Conservation (phyloP, 495 filamentous ascomycete species). For the Daldinia loculata region DNA sequence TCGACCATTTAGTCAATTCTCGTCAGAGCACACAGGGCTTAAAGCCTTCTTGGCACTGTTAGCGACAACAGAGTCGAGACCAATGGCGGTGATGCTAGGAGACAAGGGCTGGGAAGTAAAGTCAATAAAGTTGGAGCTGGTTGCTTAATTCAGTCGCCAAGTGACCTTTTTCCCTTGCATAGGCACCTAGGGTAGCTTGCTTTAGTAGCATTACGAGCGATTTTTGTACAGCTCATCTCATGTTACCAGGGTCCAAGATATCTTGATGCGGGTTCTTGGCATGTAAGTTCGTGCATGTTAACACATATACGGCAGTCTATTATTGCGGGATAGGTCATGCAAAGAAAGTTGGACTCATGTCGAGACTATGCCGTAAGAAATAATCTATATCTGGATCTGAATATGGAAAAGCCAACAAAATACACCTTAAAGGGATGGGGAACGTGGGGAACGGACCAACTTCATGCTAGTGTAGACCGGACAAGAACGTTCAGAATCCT, state of each 20-base stretch:
- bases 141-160: slow-evolving; percentile 4
- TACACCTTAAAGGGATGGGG: not conserved
- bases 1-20: not conserved
- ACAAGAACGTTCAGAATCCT: not conserved
- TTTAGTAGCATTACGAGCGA: not conserved
- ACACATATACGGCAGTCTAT: too few relatives aligned
- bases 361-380: not conserved
- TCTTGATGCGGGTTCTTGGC: not conserved
- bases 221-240: not conserved
- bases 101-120: slow-evolving; percentile 5
- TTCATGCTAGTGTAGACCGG: too few relatives aligned
- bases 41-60: slow-evolving; percentile 15
- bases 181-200: not conserved
- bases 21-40: slow-evolving; percentile 8
- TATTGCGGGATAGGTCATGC: not conserved
- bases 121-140: slow-evolving; percentile 1
- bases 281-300: too few relatives aligned
- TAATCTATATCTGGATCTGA: not conserved
- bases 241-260: not conserved
- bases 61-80: slow-evolving; percentile 3
- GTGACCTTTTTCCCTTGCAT: not conserved
- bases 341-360: not conserved
- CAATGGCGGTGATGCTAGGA: slow-evolving; percentile 11
- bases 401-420: not conserved
- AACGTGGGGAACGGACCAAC: too few relatives aligned